Evolutionary conservation across 768 basidiomycete genomes (phyloP).

Genomic region (Auricularia heimuer): DNA sequence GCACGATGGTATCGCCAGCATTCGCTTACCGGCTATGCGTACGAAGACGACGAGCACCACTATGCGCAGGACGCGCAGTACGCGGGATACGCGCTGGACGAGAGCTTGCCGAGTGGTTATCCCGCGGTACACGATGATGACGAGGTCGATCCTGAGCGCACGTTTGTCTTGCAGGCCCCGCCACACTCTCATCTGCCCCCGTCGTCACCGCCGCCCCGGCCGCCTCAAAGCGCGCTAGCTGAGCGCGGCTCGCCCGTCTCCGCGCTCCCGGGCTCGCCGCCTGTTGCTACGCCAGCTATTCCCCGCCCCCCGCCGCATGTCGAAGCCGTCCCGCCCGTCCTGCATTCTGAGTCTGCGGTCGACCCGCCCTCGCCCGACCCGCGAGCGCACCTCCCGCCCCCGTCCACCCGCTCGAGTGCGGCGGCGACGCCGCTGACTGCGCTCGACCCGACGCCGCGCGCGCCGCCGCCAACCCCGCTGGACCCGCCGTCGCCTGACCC

Average conservation of each 20-base stretch:
- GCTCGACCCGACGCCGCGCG: not conserved
- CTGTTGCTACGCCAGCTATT: no score
- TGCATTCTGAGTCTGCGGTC: no score
- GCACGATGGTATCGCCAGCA: no score
- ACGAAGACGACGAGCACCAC: not conserved
- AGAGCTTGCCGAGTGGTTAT: not conserved
- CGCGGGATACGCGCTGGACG: not conserved
- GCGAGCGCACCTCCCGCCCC: no score
- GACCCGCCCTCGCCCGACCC: not conserved
- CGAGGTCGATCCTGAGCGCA: not conserved
- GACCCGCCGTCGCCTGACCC: not conserved
- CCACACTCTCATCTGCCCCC: not conserved
- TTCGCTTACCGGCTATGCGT: not conserved
- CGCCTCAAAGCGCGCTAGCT: no score
- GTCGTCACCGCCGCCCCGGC: not conserved
- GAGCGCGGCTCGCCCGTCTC: not conserved
- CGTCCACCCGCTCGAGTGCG: not conserved
- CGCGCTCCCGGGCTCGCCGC: not conserved
- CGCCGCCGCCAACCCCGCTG: not conserved
- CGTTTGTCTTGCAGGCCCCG: not conserved
- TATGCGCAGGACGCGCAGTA: not conserved
- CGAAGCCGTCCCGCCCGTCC: no score
- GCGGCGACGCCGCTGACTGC: not conserved
- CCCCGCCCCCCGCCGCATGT: no score
- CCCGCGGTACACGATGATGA: not conserved